phyloP scores from a whole-genome alignment of 345 rosid genomes.

The Bruguiera sexangula region DNA sequence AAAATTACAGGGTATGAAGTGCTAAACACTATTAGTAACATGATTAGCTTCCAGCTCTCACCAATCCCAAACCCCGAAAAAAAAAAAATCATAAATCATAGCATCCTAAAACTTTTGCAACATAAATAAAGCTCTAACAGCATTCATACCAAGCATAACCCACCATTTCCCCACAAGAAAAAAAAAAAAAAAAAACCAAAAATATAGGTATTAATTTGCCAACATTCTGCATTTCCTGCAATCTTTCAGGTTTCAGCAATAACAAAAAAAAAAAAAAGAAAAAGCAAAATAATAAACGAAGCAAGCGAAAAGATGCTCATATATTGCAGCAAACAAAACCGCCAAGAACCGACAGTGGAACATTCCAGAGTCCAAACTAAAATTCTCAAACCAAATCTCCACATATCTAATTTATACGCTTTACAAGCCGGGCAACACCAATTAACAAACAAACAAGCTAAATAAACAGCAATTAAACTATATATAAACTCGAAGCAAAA shows the following conservation, averaged over 20 bases:
- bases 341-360: too few relatives aligned
- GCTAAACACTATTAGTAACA: too few relatives aligned
- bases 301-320: too few relatives aligned
- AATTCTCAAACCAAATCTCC: neutral
- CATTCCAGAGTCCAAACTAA: neutral
- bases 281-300: too few relatives aligned
- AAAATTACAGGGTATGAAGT: too few relatives aligned
- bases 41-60: too few relatives aligned
- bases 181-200: neutral
- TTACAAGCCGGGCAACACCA: neutral
- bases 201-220: neutral
- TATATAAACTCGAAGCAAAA: neutral
- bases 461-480: neutral
- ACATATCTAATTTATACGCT: neutral
- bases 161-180: too few relatives aligned
- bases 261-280: too few relatives aligned
- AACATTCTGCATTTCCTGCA: neutral
- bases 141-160: neutral
- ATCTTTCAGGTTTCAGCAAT: too few relatives aligned
- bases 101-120: too few relatives aligned
- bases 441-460: neutral
- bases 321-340: neutral
- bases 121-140: neutral
- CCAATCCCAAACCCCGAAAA: too few relatives aligned
- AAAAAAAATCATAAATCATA: too few relatives aligned